These are phyloP conservation scores for bread wheat (Triticum aestivum) DNA, from an alignment of 176 grass and related monocot genomes.

Conservation along the genomic window DNA sequence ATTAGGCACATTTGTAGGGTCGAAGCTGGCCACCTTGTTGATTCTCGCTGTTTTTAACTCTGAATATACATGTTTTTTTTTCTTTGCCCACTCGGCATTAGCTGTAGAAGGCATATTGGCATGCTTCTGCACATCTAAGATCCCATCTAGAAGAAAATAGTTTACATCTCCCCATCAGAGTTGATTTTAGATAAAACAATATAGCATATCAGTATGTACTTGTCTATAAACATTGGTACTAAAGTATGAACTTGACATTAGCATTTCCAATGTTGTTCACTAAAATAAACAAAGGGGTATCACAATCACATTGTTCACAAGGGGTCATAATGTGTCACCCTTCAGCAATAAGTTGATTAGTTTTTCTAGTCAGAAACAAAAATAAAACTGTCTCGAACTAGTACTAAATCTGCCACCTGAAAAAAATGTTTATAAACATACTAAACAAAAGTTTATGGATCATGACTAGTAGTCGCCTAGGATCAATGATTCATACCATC, in stretches of 20 bases:
- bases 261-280: not conserved
- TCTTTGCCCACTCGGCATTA: conserved; percentile 26
- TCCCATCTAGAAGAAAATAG: conserved; percentile 44
- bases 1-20: conserved; percentile 49
- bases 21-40: conserved; percentile 17
- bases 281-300: not conserved
- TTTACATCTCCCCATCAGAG: not conserved
- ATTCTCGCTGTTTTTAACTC: conserved; percentile 8
- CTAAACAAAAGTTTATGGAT: not conserved
- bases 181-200: not conserved
- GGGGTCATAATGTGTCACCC: not conserved
- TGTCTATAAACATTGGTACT: not conserved
- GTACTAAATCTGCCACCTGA: not conserved
- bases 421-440: not conserved
- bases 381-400: not conserved
- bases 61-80: conserved; percentile 20
- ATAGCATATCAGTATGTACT: not conserved
- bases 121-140: conserved; percentile 43
- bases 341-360: not conserved
- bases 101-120: conserved; percentile 28
- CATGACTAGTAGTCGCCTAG: not conserved
- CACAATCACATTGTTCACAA: not conserved
- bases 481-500: not conserved
- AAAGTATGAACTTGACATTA: conserved; percentile 30
- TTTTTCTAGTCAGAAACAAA: not conserved